Evolutionary conservation across 179 eudicot genomes (phyloP).

Genomic region (Pouteria campechiana): DNA sequence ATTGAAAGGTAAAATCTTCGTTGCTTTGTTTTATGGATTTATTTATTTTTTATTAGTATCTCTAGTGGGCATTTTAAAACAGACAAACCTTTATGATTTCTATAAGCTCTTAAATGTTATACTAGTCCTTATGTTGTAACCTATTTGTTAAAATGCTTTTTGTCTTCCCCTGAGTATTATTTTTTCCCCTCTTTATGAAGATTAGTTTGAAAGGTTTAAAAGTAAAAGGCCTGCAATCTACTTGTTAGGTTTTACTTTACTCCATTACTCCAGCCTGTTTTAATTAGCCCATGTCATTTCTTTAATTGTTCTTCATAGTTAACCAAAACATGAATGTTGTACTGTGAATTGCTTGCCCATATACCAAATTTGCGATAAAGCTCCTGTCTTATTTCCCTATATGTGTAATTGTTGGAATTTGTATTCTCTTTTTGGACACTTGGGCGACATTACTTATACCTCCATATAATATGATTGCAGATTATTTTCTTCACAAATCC

Average conservation of each 20-base stretch:
- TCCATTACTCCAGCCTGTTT: too few relatives aligned
- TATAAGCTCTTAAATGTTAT: too few relatives aligned
- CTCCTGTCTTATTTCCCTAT: neutral
- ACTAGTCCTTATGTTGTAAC: neutral
- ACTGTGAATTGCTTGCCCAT: too few relatives aligned
- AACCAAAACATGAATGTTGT: too few relatives aligned
- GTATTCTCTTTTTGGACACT: too few relatives aligned
- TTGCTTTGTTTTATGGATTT: neutral
- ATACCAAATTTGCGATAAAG: too few relatives aligned
- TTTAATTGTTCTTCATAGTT: neutral
- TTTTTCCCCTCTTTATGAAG: conserved; percentile 95
- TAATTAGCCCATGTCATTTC: neutral
- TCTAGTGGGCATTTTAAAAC: too few relatives aligned
- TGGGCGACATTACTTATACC: too few relatives aligned
- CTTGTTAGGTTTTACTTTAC: too few relatives aligned
- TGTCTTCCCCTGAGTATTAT: conserved; percentile 86
- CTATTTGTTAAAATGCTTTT: conserved; percentile 49
- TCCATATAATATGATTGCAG: too few relatives aligned
- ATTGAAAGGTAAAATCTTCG: conserved; percentile 61
- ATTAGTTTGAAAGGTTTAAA: conserved; percentile 77
- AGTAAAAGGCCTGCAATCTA: too few relatives aligned
- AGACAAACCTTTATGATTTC: too few relatives aligned
- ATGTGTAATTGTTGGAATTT: neutral
- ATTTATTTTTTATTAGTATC: neutral
- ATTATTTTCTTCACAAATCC: conserved; percentile 95